Evolutionary conservation across 805 yeast genomes (phyloP).

Genomic region (Lipomyces sp.): DNA sequence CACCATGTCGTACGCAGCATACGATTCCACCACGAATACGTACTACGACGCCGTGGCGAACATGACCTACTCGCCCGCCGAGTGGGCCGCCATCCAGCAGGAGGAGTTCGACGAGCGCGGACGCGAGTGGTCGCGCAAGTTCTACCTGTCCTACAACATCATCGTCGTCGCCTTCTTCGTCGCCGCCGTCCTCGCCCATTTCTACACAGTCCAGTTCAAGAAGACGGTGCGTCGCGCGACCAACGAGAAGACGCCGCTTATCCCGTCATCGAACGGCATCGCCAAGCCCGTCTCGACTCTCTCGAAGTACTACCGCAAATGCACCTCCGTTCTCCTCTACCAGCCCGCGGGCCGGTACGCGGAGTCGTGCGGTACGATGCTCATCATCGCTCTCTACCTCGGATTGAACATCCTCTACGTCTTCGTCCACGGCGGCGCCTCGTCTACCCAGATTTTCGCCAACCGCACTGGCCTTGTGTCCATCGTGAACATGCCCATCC

Average conservation of each 20-base stretch:
- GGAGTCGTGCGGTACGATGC: slow-evolving; percentile 28
- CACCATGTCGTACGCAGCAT: slow-evolving; percentile 5
- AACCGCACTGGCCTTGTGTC: slow-evolving; percentile 28
- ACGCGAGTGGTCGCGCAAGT: slow-evolving; percentile 30
- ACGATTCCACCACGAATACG: slow-evolving; percentile 14
- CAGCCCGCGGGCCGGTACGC: slow-evolving; percentile 28
- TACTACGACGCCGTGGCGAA: slow-evolving; percentile 18
- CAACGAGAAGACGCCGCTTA: slow-evolving; percentile 26
- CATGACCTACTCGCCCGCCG: slow-evolving; percentile 25
- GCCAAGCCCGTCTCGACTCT: slow-evolving; percentile 14
- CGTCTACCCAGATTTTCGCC: slow-evolving; percentile 28
- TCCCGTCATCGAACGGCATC: slow-evolving; percentile 14
- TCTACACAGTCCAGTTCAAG: slow-evolving; percentile 29
- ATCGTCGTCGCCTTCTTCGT: slow-evolving; percentile 28
- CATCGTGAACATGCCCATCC: slow-evolving; percentile 30
- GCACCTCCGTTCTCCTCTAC: slow-evolving; percentile 20
- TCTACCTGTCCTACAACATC: slow-evolving; percentile 28
- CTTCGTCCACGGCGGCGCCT: slow-evolving; percentile 29
- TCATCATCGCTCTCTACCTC: slow-evolving; percentile 24
- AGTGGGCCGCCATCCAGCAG: slow-evolving; percentile 28
- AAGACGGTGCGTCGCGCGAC: slow-evolving; percentile 21
- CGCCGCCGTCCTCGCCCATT: slow-evolving; percentile 24
- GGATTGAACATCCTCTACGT: slow-evolving; percentile 24
- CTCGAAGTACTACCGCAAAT: slow-evolving; percentile 15
- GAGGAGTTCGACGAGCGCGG: slow-evolving; percentile 29